Percentiles rank a stretch among this genome's conserved stretches.
These are phyloP conservation scores for Microsporum ferrugineum DNA, from an alignment of 2,329 filamentous ascomycete species.

Conservation along the genomic window DNA sequence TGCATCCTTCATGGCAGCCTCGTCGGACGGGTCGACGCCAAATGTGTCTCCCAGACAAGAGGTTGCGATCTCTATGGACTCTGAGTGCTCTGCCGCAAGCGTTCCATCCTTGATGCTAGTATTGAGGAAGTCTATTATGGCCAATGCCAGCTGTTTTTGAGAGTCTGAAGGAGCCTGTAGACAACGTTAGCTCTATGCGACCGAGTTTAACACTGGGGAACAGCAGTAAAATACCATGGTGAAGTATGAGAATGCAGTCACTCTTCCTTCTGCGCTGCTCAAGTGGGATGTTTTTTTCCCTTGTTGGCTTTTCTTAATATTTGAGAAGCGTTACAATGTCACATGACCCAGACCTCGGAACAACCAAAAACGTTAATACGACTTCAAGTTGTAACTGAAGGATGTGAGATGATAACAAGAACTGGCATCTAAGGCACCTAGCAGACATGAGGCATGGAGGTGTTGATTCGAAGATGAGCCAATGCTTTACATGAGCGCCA, in stretches of 20 bases:
- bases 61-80: slow-evolving; percentile 85
- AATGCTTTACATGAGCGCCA: slow-evolving; percentile 18
- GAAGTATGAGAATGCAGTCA: too few species aligned
- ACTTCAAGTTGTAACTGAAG: too few species aligned
- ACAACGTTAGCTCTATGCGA: neutral
- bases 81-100: slow-evolving; percentile 73
- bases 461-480: slow-evolving; percentile 27
- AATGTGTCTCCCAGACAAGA: slow-evolving; percentile 94
- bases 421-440: neutral
- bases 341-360: neutral
- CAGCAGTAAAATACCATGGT: neutral
- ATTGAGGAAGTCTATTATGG: slow-evolving; percentile 89
- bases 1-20: slow-evolving; percentile 60
- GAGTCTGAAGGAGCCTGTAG: slow-evolving; percentile 39
- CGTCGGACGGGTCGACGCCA: slow-evolving; percentile 78
- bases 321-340: neutral
- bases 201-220: neutral
- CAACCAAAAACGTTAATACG: neutral
- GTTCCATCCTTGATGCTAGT: slow-evolving; percentile 80
- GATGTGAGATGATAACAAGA: too few species aligned
- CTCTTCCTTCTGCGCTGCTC: neutral
- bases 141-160: slow-evolving; percentile 84
- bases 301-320: neutral
- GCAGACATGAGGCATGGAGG: slow-evolving; percentile 12
- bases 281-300: neutral